These are phyloP conservation scores for Euphorbia pulcherrima DNA, from an alignment of 345 rosid genomes.

Conservation along the genomic window DNA sequence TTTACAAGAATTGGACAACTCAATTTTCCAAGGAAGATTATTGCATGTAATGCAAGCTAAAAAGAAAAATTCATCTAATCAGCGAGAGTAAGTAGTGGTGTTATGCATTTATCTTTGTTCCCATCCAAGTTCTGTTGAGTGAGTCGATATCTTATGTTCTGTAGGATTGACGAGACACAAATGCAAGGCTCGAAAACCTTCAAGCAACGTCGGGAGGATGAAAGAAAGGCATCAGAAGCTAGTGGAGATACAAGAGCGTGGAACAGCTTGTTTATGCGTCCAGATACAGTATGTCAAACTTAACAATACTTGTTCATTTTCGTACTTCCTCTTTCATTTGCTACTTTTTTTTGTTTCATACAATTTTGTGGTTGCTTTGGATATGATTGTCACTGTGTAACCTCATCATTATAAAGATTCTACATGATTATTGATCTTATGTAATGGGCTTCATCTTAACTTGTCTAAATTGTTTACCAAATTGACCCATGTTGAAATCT, in stretches of 20 bases:
- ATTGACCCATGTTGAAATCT: too few relatives aligned
- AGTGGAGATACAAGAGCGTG: constrained; percentile 85
- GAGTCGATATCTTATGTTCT: not conserved
- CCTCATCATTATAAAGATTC: not conserved
- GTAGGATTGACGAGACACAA: constrained; percentile 32
- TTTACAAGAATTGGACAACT: constrained; percentile 61
- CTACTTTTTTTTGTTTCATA: not conserved
- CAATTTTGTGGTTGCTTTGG: not conserved
- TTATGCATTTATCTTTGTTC: constrained; percentile 6
- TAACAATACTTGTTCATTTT: not conserved
- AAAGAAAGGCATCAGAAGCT: constrained; percentile 83
- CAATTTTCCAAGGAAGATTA: constrained; percentile 86
- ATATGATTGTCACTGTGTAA: not conserved
- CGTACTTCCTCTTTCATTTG: too few relatives aligned
- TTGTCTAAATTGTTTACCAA: too few relatives aligned
- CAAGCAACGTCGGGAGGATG: constrained; percentile 73
- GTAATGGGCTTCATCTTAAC: not conserved
- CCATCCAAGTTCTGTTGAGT: constrained; percentile 5
- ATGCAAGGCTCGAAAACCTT: constrained; percentile 52
- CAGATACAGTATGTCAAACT: constrained; percentile 65
- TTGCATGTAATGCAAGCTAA: constrained; percentile 80
- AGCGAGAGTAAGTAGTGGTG: constrained; percentile 46
- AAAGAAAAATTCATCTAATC: constrained; percentile 42
- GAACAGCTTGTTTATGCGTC: constrained; percentile 91
- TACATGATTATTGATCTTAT: not conserved